Base-by-base conservation (phyloP, 768 basidiomycete genomes). In the Suillus paluster region DNA sequence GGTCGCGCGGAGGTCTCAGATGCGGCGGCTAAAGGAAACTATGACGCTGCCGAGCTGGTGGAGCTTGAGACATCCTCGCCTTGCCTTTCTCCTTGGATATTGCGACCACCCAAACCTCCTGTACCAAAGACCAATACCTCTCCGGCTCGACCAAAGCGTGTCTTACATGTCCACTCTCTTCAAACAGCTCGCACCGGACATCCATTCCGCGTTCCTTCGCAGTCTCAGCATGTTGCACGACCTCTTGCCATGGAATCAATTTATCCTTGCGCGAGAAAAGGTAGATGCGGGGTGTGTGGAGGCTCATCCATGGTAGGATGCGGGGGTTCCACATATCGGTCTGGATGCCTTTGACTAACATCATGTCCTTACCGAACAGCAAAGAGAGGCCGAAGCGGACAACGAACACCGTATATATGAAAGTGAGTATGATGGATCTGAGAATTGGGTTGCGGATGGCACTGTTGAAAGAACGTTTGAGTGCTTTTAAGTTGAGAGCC, bases 161-260 rank as follows among this genome's bases (percentile, higher is more conserved):
- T 27, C 72, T 63, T 2, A 79, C 78, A 57, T 79, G 78, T 11
- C 63, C 65, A 38, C 72, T 79, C 23, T 72, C 66, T n/a, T 73
- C 74, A 48, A 75, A 79, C 25, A 70, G 33, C 41, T 77, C 74
- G 17, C 66, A 68, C 12, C 39, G 64, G 5, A 74, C 73, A 23
- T 70, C 53, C n/a, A 73, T 56, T 1, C 77, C 76, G 1, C 21
- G 42, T 30, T 45, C 25, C 58, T 61, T 67, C n/a, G 75, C 73
- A 3, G 57, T 54, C 23, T 70, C 65, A 0, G 65, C 67, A 57
- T 79, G 73, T 17, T 54, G 48, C 44, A 71, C 64, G 8, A 79
- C 68, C 2, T 63, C 67, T 44, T 62, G 4, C 65, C 69, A 71
- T 4, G 72, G 75, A 19, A 79, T 69, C 8, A 77, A 17, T 38